Evolutionary conservation across 2,329 filamentous ascomycete genomes (phyloP), one percentile per base, ranked within the genome.

Genomic region (Macrophomina pseudophaseolina): DNA sequence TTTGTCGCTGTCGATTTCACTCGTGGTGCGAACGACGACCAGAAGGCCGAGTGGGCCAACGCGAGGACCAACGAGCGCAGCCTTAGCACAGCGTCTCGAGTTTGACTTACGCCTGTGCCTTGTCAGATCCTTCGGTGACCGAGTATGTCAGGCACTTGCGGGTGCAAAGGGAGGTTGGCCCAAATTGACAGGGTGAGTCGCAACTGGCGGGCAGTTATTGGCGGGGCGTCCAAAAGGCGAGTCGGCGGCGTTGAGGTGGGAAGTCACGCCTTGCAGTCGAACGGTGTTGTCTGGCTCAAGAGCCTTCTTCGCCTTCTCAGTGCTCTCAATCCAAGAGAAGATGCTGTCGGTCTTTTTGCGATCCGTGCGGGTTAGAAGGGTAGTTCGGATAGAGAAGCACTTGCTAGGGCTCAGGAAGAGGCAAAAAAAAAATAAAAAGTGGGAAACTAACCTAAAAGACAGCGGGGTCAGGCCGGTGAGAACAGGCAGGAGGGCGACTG

Each of bases 1-100:
- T 60, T 46, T 40, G 28, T 60, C 56, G 18, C 42, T 48, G 30
- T 60, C 40, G 5, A 48, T 48, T 28, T 60, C 56, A 33, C 56
- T 60, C 7, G 28, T 12, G 14, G 40, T 59, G 28, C 56, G 56
- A 7, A 46, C 8, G 28, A 33, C 56, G 33, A 59, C n/a, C 8
- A 60, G 14, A 6, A 60, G 16, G 7, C 40, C 40, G 3, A 14
- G 7, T 5, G 23, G 40, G 8, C 28, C 33, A 23, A 40, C 28
- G 40, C 40, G 56, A 18, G 42, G n/a, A 23, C 33, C 40, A 12
- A 30, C 12, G 23, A 16, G 49, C 8, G 48, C 18, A 7, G 48
- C 18, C 8, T 12, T 14, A n/a, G 18, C 4, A 9, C 4, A 3
- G 8, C 23, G 48, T 12, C 18, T 30, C 9, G 48, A 14, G 9